Conservation (phyloP, 768 basidiomycete genomes). For the Lyophyllum semitale region DNA sequence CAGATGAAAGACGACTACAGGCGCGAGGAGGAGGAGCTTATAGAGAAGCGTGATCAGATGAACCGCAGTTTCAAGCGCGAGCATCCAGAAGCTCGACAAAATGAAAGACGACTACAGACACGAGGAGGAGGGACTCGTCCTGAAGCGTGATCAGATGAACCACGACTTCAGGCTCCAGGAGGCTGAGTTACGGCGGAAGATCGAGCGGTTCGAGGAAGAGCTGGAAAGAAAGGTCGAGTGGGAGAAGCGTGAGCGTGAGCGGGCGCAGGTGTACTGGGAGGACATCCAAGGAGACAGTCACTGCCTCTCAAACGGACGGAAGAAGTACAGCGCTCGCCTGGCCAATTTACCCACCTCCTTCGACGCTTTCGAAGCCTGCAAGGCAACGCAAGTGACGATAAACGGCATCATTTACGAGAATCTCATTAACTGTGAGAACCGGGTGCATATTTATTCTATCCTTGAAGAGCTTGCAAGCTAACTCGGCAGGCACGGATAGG, state of each 20-base stretch:
- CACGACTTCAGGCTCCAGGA: not conserved
- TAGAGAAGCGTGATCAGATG: no score
- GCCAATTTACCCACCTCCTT: constrained; percentile 14
- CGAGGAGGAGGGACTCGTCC: no score
- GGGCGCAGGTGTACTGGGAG: constrained; percentile 18
- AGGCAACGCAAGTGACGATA: constrained; percentile 14
- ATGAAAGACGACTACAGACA: no score
- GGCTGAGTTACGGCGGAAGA: not conserved
- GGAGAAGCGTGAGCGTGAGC: constrained; percentile 11
- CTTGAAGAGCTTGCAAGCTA: not conserved
- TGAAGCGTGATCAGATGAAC: not conserved
- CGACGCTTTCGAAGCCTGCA: constrained; percentile 19
- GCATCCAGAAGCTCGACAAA: no score
- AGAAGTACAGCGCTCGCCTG: constrained; percentile 14
- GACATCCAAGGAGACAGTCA: constrained; percentile 11
- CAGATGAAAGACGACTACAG: no score
- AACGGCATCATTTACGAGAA: constrained; percentile 12
- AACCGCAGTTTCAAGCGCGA: no score
- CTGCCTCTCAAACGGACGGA: constrained; percentile 8
- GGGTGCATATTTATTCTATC: not conserved
- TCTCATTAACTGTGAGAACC: constrained; percentile 15
- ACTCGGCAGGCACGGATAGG: not conserved
- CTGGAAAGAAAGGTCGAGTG: not conserved
- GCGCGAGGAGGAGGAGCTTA: no score
- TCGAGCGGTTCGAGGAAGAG: not conserved